A percentile compares a stretch with the other conserved stretches of the same genome.
Evolutionary conservation across 352 stramenopile species (phyloP).

Genomic region (Heterotrichella gracilis): DNA sequence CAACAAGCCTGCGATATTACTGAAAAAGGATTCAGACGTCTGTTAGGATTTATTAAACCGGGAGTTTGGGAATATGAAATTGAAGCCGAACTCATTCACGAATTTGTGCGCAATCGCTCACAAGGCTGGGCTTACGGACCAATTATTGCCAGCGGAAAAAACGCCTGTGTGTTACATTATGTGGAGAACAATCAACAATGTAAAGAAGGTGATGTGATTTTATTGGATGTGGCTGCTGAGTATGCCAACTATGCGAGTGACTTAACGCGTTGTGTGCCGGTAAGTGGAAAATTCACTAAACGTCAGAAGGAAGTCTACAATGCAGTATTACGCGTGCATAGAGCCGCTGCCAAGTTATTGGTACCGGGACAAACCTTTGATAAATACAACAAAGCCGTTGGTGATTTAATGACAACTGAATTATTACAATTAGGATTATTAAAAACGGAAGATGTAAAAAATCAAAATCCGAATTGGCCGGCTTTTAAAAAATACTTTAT

Average conservation of each 20-base stretch:
- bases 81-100: slow-evolving; percentile 2
- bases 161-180: slow-evolving; percentile 2
- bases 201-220: background rate
- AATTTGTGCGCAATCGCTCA: background rate
- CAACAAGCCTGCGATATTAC: background rate
- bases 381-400: background rate
- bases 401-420: background rate
- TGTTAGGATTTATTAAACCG: background rate
- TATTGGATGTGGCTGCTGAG: background rate
- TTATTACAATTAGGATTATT: background rate
- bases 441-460: background rate
- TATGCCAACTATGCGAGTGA: slow-evolving; percentile 1
- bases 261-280: background rate
- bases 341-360: background rate
- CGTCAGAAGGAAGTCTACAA: background rate
- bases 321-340: background rate
- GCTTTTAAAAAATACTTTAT: slow-evolving; percentile 8
- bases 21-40: background rate
- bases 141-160: slow-evolving; percentile 6
- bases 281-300: background rate
- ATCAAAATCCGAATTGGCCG: background rate
- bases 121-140: background rate
- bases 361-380: background rate
- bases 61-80: background rate
- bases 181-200: background rate